phyloP scores from a whole-genome alignment of 768 basidiomycete species.

The Amanita polypyramis region DNA sequence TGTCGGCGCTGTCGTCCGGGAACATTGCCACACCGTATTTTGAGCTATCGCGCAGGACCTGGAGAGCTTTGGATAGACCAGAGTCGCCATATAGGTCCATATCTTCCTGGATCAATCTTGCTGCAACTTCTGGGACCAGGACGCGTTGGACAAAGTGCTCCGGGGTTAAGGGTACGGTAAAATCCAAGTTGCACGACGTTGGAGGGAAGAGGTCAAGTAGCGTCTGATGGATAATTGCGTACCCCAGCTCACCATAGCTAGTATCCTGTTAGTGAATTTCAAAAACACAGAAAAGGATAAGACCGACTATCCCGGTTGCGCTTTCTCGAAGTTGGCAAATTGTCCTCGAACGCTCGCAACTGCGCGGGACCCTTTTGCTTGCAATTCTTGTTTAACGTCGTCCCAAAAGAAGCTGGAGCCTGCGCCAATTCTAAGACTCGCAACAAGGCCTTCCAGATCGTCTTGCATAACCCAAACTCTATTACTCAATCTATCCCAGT shows the following conservation, averaged over 20 bases:
- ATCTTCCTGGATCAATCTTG: slow-evolving; percentile 77
- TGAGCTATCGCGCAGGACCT: slow-evolving; percentile 63
- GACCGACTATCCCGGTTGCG: slow-evolving; percentile 83
- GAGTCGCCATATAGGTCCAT: slow-evolving; percentile 31
- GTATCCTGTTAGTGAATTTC: not conserved
- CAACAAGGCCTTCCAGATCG: slow-evolving; percentile 39
- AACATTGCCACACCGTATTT: slow-evolving; percentile 84
- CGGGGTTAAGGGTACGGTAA: slow-evolving; percentile 54
- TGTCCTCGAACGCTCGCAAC: slow-evolving; percentile 64
- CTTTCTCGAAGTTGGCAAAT: slow-evolving; percentile 69
- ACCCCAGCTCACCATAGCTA: slow-evolving; percentile 84
- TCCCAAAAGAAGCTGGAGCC: slow-evolving; percentile 51
- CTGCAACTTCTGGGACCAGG: slow-evolving; percentile 83
- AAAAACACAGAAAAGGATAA: not conserved
- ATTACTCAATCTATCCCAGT: slow-evolving; percentile 44
- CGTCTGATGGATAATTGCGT: slow-evolving; percentile 69
- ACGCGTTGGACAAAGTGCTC: slow-evolving; percentile 75
- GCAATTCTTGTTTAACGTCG: slow-evolving; percentile 53
- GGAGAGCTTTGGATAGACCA: slow-evolving; percentile 34
- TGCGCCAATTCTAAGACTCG: slow-evolving; percentile 17
- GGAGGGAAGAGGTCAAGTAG: slow-evolving; percentile 70
- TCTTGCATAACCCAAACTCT: slow-evolving; percentile 44
- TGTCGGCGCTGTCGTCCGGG: slow-evolving; percentile 46
- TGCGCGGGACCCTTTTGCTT: slow-evolving; percentile 52
- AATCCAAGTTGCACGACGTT: slow-evolving; percentile 37